Conservation (phyloP, 164 flowering plant species). For the Aristolochia californica region DNA sequence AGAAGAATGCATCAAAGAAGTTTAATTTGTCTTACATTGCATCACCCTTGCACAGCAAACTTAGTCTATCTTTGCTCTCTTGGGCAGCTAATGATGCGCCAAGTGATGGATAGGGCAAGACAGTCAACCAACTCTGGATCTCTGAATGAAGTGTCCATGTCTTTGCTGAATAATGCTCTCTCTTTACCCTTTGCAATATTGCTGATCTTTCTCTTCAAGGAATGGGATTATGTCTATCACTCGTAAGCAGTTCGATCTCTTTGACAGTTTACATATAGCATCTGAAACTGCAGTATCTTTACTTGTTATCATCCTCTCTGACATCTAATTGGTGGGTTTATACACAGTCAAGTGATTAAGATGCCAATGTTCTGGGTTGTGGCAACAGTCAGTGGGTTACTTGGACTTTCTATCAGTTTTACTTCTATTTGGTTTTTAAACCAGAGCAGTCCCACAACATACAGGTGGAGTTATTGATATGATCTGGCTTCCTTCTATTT, state of each 20-base stretch:
- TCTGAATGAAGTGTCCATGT: slow-evolving; percentile 56
- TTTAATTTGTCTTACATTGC: background rate
- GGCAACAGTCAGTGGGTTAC: slow-evolving; percentile 63
- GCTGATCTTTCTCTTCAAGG: slow-evolving; percentile 43
- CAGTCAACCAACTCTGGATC: slow-evolving; percentile 55
- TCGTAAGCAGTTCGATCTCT: slow-evolving; percentile 27
- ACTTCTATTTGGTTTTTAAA: slow-evolving; percentile 80
- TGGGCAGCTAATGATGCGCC: slow-evolving; percentile 54
- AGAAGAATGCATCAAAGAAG: background rate
- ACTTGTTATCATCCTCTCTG: too few relatives aligned
- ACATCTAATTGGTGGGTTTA: too few relatives aligned
- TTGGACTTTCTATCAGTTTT: slow-evolving; percentile 79
- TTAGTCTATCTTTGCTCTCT: slow-evolving; percentile 11
- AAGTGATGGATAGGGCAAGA: slow-evolving; percentile 71
- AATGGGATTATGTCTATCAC: slow-evolving; percentile 50
- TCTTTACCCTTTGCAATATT: slow-evolving; percentile 43
- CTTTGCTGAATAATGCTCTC: background rate
- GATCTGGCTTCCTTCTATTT: background rate
- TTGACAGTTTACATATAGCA: too few relatives aligned
- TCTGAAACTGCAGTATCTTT: too few relatives aligned
- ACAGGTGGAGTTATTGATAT: slow-evolving; percentile 37
- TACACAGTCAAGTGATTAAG: slow-evolving; percentile 46
- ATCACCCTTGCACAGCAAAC: background rate
- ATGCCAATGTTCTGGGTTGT: slow-evolving; percentile 63
- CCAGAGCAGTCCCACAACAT: slow-evolving; percentile 80